Evolutionary conservation across 108 stramenopile species (phyloP), one percentile per base, ranked within the genome.

Genomic region (Cyclostephanos tholiformis): DNA sequence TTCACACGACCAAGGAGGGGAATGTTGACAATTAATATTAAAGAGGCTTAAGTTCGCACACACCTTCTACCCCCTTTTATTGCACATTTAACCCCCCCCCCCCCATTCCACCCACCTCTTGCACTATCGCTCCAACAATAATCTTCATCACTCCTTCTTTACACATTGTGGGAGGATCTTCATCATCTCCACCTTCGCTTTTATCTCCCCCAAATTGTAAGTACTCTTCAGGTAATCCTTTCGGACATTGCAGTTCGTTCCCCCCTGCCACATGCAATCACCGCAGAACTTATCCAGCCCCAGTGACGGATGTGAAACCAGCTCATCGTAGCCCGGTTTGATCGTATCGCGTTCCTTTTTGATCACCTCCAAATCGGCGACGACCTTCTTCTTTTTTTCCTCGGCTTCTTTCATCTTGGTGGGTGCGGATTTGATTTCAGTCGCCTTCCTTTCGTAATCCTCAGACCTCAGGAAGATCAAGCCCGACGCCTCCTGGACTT

Each of bases 301-400:
- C 35, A 80, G 27, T 1, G 16, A 48, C 1, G 72, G 85, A 68
- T 86, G 71, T 0, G 44, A 25, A 41, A 75, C 60, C 7, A 88
- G 72, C 36, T 58, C 62, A 20, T 84, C 76, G 53, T 88, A 85
- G 51, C 86, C 88, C 19, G 82, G 74, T 63, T 67, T 58, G 0
- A 91, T 32, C 0, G 85, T 72, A 2, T 62, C 75, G 25, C 69
- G 36, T 50, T 87, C 85, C 22, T 85, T 68, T 56, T 66, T 58
- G 19, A 76, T 71, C 22, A 72, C 73, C 17, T 76, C 72, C 29
- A 67, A 25, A 27, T 88, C 80, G 61, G 84, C 79, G 1, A 69
- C 66, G 3, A 52, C 36, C 38, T 77, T 56, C 16, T 74, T 67
- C 7, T 71, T 57, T 25, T 51, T 60, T 55, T 82, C 69, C 9